Percentiles rank a stretch among this genome's conserved stretches.
These are phyloP conservation scores for Isoetes taiwanensis DNA, from an alignment of 75 land plant species.

Conservation along the genomic window DNA sequence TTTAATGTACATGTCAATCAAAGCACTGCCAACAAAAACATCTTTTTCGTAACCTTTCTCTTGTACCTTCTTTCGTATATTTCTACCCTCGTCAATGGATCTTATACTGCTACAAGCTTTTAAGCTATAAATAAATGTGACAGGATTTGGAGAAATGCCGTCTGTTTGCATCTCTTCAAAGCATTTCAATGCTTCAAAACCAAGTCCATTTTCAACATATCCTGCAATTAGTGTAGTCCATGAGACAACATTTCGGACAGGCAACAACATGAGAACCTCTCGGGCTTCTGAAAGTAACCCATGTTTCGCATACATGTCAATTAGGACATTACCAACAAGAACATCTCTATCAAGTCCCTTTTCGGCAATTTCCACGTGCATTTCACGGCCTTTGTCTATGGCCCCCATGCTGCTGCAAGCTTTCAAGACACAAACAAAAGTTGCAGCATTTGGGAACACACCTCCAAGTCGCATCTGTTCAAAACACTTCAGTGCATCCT, in stretches of 20 bases:
- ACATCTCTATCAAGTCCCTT: background rate
- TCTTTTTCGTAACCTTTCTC: no score
- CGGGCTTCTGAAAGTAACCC: background rate
- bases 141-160: background rate
- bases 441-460: background rate
- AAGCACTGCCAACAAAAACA: no score
- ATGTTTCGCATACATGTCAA: slow-evolving; percentile 22
- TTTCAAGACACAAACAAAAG: background rate
- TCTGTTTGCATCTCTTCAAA: slow-evolving; percentile 9
- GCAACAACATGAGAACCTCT: slow-evolving; percentile 9
- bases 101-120: slow-evolving; percentile 11
- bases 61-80: no score
- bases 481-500: slow-evolving; percentile 3
- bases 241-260: slow-evolving; percentile 15
- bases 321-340: slow-evolving; percentile 16
- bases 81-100: background rate
- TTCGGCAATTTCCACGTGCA: background rate
- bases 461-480: background rate
- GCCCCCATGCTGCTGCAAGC: background rate
- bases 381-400: background rate
- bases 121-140: slow-evolving; percentile 6
- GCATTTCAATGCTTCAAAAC: slow-evolving; percentile 7
- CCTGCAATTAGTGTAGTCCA: slow-evolving; percentile 19
- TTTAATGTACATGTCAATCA: no score
- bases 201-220: slow-evolving; percentile 12